Percentiles rank a stretch among this genome's conserved stretches.
Evolutionary conservation across 1,284 basidiomycete species (phyloP).

Genomic region (Sporisorium scitamineum): DNA sequence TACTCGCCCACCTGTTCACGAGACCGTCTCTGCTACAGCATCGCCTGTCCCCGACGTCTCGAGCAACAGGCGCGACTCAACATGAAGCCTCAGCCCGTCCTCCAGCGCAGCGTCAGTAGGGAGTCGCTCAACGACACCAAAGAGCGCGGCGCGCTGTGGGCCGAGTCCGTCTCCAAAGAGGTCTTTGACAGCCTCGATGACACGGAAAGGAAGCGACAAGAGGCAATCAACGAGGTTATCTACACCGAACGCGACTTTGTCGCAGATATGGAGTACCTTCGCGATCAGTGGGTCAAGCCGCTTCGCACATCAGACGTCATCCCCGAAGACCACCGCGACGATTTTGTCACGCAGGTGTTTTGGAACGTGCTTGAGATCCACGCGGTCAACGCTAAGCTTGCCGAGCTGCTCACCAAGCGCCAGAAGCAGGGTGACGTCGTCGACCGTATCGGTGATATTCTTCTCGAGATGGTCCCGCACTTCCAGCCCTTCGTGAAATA

Average conservation of each 20-base stretch:
- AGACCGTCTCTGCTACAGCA: constrained; percentile 93
- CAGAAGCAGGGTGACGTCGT: constrained; percentile 95
- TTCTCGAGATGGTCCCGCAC: constrained; percentile 86
- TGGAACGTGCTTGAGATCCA: constrained; percentile 98
- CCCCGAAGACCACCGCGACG: constrained; percentile 80
- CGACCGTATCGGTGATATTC: constrained; percentile 89
- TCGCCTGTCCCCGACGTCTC: constrained; percentile 90
- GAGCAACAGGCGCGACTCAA: constrained; percentile 90
- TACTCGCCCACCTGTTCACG: constrained; percentile 97
- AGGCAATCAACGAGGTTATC: constrained; percentile 98
- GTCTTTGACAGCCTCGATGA: constrained; percentile 92
- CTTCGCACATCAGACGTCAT: constrained; percentile 81
- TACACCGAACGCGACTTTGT: constrained; percentile 99
- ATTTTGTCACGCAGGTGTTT: constrained; percentile 94
- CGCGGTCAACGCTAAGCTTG: constrained; percentile 85
- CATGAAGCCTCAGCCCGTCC: constrained; percentile 89
- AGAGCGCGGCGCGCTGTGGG: constrained; percentile 83
- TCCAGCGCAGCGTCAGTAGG: constrained; percentile 79
- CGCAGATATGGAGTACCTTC: constrained; percentile 95
- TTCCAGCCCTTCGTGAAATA: constrained; percentile 93
- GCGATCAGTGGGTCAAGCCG: constrained; percentile 90
- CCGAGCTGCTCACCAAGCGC: constrained; percentile 92
- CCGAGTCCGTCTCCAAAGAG: constrained; percentile 94
- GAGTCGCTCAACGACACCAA: constrained; percentile 86
- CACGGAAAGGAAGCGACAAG: constrained; percentile 93